These are phyloP conservation scores for Geoglossum glabrum DNA, from an alignment of 495 filamentous ascomycete species.

Conservation along the genomic window DNA sequence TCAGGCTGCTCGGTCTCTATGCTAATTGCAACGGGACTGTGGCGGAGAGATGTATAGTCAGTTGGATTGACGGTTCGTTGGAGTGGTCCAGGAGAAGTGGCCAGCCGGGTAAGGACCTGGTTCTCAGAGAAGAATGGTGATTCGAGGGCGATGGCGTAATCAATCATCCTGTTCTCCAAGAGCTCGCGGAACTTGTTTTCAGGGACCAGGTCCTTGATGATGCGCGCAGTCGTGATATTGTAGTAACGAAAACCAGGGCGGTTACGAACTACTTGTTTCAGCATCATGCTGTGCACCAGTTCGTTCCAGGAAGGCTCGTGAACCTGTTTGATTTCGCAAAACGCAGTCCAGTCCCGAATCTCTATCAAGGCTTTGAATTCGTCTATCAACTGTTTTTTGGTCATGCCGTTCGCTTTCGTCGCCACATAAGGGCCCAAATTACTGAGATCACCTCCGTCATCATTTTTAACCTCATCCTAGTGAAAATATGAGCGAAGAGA, in stretches of 20 bases:
- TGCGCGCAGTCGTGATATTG: slow-evolving; percentile 10
- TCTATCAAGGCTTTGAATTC: slow-evolving; percentile 9
- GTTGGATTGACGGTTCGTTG: slow-evolving; percentile 9
- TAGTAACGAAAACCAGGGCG: slow-evolving; percentile 7
- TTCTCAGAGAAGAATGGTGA: slow-evolving; percentile 7
- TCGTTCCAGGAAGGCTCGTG: slow-evolving; percentile 11
- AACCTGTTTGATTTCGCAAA: slow-evolving; percentile 10
- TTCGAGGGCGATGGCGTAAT: slow-evolving; percentile 8
- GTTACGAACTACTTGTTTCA: slow-evolving; percentile 6
- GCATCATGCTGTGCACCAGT: slow-evolving; percentile 9
- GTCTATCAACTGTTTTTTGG: slow-evolving; percentile 6
- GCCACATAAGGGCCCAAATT: slow-evolving; percentile 6
- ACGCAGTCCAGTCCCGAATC: slow-evolving; percentile 9
- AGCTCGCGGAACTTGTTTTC: slow-evolving; percentile 8
- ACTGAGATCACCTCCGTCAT: slow-evolving; percentile 6
- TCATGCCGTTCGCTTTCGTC: not conserved
- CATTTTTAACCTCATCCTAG: slow-evolving; percentile 5
- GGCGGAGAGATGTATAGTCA: slow-evolving; percentile 9
- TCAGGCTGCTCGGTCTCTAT: slow-evolving; percentile 10
- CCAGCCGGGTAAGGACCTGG: slow-evolving; percentile 7
- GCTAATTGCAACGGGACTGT: slow-evolving; percentile 7
- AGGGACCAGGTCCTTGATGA: slow-evolving; percentile 11
- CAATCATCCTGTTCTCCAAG: slow-evolving; percentile 9
- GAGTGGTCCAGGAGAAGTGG: slow-evolving; percentile 6
- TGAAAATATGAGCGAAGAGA: slow-evolving; percentile 2